Base-by-base conservation (phyloP, 768 basidiomycete genomes). In the Clavaria fumosa region DNA sequence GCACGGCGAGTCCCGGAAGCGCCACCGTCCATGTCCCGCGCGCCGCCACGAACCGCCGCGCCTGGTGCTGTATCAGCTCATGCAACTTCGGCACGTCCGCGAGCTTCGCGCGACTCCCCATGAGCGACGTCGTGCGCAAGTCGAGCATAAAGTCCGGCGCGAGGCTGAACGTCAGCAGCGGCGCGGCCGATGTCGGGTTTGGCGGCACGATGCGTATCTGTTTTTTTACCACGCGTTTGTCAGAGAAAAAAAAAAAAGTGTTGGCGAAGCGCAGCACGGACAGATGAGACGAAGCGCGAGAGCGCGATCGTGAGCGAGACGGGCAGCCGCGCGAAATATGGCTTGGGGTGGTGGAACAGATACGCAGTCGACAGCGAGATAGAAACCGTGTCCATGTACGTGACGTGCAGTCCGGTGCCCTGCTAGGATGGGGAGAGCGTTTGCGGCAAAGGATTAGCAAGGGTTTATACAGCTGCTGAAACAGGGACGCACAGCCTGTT, bases 11-110 rank as follows among this genome's bases (percentile, higher is more conserved):
- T 20, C 78, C 78, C 23, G 83, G 83, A 4, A 86, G 59, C 2
- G 63, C 62, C 21, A 88, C 53, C 43, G 69, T 75, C 75, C 78
- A 82, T 7, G 70, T 71, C 18, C 70, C 74, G 41, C 66, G 59
- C 18, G 67, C 51, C 34, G 71, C 67, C 36, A 82, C 61, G 14
- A 73, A 63, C 33, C 70, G 69, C 27, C 83, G 68, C 0, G 95
- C 70, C 55, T 93, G 83, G 45, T 79, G 72, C 45, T 84, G 71
- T 35, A 99, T 86, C 35, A 99, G 67, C 53, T 99, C 91, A 47
- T 97, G 91, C 11, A 97, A 64, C 56, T 99, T 99, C 18, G 95
- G 93, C 1, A 99, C 84, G 50, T 99, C 90, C 42, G 88, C 89
- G 1, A 99, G 68, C 58, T 96, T 95, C n/a, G 95, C 91, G 31